Evolutionary conservation across 2,329 filamentous ascomycete species (phyloP).

Genomic region (Colletotrichum nymphaeae): DNA sequence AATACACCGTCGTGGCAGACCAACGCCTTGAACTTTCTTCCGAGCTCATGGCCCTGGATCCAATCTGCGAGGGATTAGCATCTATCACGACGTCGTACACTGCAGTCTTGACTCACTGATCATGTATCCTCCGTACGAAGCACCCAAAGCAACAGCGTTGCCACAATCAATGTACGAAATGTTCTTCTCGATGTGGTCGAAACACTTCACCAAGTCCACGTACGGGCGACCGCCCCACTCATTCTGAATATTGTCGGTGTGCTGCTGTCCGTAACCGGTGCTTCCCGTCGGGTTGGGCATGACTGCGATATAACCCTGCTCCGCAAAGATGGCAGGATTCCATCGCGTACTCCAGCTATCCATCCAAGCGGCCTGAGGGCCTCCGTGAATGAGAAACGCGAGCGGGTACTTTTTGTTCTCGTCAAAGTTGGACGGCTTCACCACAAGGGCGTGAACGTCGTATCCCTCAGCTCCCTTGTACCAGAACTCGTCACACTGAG

Average conservation of each 20-base stretch:
- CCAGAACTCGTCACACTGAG: slow-evolving; percentile 76
- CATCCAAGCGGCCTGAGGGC: slow-evolving; percentile 81
- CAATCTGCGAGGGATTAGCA: slow-evolving; percentile 67
- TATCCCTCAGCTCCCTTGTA: slow-evolving; percentile 71
- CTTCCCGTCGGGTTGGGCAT: slow-evolving; percentile 86
- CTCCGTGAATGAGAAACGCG: slow-evolving; percentile 84
- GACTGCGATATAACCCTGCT: slow-evolving; percentile 87
- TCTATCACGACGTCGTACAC: neutral
- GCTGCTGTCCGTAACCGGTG: slow-evolving; percentile 83
- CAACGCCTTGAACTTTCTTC: slow-evolving; percentile 86
- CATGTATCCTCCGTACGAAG: slow-evolving; percentile 82
- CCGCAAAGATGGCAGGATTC: slow-evolving; percentile 88
- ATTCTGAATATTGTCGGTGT: slow-evolving; percentile 80
- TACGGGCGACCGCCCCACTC: slow-evolving; percentile 91
- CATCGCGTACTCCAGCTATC: slow-evolving; percentile 85
- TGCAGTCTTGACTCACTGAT: slow-evolving; percentile 62
- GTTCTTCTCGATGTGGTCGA: slow-evolving; percentile 77
- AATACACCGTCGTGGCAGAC: slow-evolving; percentile 92
- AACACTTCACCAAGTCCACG: slow-evolving; percentile 81
- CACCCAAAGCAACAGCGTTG: slow-evolving; percentile 79
- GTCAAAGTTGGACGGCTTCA: slow-evolving; percentile 77
- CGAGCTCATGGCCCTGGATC: slow-evolving; percentile 89
- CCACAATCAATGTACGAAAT: slow-evolving; percentile 76
- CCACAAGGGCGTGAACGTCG: slow-evolving; percentile 76
- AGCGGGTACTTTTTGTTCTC: slow-evolving; percentile 80